Evolutionary conservation across 495 filamentous ascomycete species (phyloP).

Genomic region (Aeminium ludgeri): DNA sequence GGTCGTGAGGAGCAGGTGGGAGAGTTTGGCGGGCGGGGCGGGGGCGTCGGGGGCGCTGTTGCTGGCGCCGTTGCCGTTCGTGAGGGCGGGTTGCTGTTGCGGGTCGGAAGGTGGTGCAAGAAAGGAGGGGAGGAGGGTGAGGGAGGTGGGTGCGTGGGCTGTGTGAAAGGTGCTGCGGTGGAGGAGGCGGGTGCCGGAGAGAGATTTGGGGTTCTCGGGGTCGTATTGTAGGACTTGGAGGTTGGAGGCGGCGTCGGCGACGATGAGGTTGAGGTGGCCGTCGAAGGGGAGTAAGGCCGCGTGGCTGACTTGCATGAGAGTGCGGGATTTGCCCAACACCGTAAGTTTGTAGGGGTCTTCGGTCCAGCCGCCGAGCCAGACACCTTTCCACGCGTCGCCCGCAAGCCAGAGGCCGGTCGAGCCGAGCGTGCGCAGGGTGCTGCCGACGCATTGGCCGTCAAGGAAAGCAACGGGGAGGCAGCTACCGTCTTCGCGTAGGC

Average conservation of each 20-base stretch:
- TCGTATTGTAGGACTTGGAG: conserved; percentile 85
- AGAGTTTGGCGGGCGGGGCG: conserved; percentile 23
- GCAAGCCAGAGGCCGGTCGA: conserved; percentile 70
- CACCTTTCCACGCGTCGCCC: conserved; percentile 76
- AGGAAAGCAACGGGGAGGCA: conserved; percentile 91
- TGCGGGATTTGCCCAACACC: conserved; percentile 70
- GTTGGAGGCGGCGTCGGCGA: conserved; percentile 69
- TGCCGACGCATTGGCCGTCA: conserved; percentile 90
- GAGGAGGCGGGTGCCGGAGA: conserved; percentile 72
- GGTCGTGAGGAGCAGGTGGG: conserved; percentile 53
- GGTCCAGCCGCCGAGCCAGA: conserved; percentile 89
- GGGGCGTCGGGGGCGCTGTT: conserved; percentile 26
- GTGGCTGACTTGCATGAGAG: conserved; percentile 57
- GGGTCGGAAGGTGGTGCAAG: conserved; percentile 7
- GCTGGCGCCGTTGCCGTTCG: conserved; percentile 22
- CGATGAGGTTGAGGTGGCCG: conserved; percentile 63
- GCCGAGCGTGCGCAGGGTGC: conserved; percentile 58
- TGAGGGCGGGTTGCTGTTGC: conserved; percentile 23
- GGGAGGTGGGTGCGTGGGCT: conserved; percentile 54
- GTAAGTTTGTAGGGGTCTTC: conserved; percentile 82
- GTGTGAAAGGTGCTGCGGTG: conserved; percentile 76
- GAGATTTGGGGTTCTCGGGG: conserved; percentile 89
- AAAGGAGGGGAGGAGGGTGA: conserved; percentile 59
- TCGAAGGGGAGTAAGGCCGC: conserved; percentile 83
- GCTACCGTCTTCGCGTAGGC: conserved; percentile 83